Conservation (phyloP, 2,329 filamentous ascomycete genomes). For the Leptographium wingfieldii region DNA sequence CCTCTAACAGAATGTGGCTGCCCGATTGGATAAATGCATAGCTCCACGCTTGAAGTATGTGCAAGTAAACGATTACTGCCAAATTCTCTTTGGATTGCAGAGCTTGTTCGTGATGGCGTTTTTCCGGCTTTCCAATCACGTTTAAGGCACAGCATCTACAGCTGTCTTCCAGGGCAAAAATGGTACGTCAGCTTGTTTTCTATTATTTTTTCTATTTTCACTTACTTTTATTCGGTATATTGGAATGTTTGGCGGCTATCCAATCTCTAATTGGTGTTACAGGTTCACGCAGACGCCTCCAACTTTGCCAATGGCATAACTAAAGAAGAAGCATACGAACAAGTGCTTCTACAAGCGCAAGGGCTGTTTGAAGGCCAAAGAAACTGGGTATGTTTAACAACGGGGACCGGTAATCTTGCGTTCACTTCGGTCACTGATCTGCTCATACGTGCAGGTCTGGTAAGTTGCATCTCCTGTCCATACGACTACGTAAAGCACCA, state of each 20-base stretch:
- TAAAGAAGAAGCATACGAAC: slow-evolving; percentile 62
- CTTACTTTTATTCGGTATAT: not conserved
- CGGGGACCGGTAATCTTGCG: not conserved
- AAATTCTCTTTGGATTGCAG: not conserved
- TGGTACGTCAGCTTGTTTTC: not conserved
- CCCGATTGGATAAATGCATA: not conserved
- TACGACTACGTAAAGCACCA: no score
- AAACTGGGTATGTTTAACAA: slow-evolving; percentile 52
- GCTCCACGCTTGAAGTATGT: not conserved
- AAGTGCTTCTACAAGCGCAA: slow-evolving; percentile 58
- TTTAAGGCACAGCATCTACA: no score
- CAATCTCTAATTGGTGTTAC: not conserved
- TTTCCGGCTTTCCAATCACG: no score
- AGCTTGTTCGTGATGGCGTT: no score
- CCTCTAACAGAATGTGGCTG: not conserved
- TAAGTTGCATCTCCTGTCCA: not conserved
- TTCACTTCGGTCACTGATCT: slow-evolving; percentile 18
- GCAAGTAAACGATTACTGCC: not conserved
- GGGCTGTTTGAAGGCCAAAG: slow-evolving; percentile 59
- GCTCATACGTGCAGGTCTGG: not conserved
- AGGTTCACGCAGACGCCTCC: slow-evolving; percentile 71
- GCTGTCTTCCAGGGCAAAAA: not conserved
- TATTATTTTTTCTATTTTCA: not conserved
- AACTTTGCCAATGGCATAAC: slow-evolving; percentile 54
- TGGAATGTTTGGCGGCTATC: not conserved